Evolutionary conservation across 345 rosid genomes (phyloP), one percentile per base, ranked within the genome.

Genomic region (Eucalyptus tenuipes): DNA sequence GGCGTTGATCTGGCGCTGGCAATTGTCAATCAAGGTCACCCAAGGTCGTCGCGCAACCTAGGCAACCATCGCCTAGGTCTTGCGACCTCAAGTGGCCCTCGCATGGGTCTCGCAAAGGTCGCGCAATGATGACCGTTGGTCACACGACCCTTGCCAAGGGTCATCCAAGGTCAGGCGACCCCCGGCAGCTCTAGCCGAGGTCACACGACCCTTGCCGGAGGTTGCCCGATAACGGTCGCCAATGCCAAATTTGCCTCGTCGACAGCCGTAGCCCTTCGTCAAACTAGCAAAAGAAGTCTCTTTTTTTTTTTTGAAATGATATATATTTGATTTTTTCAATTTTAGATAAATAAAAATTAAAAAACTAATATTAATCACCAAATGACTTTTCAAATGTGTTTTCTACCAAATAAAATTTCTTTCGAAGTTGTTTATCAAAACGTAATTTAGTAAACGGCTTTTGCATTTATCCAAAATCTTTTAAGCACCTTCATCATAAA

Each of bases 211-310:
- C 57, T 52, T 20, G 5, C 1, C 25, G 0, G 0, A 52, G 57
- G 57, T 52, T 2, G 0, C 10, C 2, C 8, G 0, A 52, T 52
- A 25, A 52, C 0, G 1, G 1, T 10, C 2, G 1, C 57, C 8
- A 3, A 52, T 52, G 57, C 25, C 57, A 52, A 20, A 52, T 20
- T 1, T 52, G 0, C 2, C 57, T 52, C 0, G 0, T 52, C 0
- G 0, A 52, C 2, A 2, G 10, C 25, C 2, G 1, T 52, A 52
- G 1, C 2, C 25, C 2, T 52, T 52, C 2, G 1, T 52, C 0
- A 0, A 4, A 52, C 25, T 20, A 1, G 1, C 5, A 0, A 52
- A 52, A n/a, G n/a, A 10, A 52, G 10, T 52, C 20, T 52, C 5
- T 8, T 10, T 3, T 7, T 50, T 7, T 7, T 52, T 17, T 17